phyloP scores from a whole-genome alignment of 1,284 basidiomycete species.

The Ceratobasidium sp. region DNA sequence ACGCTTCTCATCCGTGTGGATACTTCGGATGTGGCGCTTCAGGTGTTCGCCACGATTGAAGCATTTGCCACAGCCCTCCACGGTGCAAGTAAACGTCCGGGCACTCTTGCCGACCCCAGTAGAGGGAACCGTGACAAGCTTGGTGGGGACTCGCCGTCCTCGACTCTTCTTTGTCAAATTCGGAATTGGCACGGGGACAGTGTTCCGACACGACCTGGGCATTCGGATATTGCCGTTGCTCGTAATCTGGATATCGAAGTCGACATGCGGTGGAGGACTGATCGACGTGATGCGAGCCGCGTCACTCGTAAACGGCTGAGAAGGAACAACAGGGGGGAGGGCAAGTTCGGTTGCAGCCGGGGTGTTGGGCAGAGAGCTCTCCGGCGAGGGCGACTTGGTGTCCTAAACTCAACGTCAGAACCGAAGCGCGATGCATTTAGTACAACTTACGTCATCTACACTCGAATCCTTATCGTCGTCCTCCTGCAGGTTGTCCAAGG shows the following conservation, averaged over 20 bases:
- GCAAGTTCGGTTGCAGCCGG: conserved; percentile 30
- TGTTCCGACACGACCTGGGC: conserved; percentile 37
- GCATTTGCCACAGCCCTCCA: conserved; percentile 76
- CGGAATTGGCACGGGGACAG: conserved; percentile 66
- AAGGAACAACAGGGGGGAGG: conserved; percentile 34
- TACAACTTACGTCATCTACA: conserved; percentile 35
- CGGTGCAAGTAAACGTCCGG: conserved; percentile 71
- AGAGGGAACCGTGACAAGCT: conserved; percentile 4
- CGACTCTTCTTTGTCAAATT: conserved; percentile 75
- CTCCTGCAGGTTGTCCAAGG: conserved; percentile 7
- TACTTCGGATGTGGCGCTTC: conserved; percentile 75
- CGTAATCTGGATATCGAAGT: conserved; percentile 38
- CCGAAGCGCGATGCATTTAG: background rate
- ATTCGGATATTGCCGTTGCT: conserved; percentile 37
- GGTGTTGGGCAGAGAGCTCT: conserved; percentile 32
- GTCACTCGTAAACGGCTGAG: conserved; percentile 36
- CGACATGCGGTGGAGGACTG: conserved; percentile 35
- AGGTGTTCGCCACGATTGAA: conserved; percentile 79
- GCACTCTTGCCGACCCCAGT: conserved; percentile 49
- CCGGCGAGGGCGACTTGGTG: conserved; percentile 31
- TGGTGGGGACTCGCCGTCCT: conserved; percentile 67
- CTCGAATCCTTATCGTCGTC: conserved; percentile 40
- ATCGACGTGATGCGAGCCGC: conserved; percentile 22
- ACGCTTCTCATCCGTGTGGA: conserved; percentile 84
- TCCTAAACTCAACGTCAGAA: conserved; percentile 18